phyloP scores from a whole-genome alignment of 176 grass and related monocot species.

The Ensete glaucum region DNA sequence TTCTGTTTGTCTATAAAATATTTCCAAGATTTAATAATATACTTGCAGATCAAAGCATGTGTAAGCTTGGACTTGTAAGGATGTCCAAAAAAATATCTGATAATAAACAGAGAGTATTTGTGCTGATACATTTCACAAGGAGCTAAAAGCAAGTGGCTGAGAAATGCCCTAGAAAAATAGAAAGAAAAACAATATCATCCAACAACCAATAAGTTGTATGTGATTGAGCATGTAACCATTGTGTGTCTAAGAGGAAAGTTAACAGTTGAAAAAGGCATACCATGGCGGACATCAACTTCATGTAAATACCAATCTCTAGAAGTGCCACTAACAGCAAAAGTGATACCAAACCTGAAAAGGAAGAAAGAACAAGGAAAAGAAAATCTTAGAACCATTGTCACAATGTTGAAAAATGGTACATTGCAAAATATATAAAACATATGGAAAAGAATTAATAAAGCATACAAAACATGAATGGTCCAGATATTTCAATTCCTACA shows the following conservation, averaged over 20 bases:
- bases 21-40: neutral
- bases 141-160: neutral
- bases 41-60: neutral
- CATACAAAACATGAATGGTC: too few relatives aligned
- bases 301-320: conserved; percentile 33
- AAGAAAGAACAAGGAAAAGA: conserved; percentile 2
- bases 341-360: conserved; percentile 53
- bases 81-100: neutral
- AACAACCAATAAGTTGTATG: neutral
- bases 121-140: too few relatives aligned
- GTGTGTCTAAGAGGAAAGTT: neutral
- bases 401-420: neutral
- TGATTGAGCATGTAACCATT: neutral
- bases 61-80: neutral
- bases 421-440: neutral
- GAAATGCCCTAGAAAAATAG: neutral
- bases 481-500: too few relatives aligned
- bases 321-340: conserved; percentile 46
- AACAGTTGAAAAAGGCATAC: conserved; percentile 20
- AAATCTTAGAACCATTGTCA: neutral
- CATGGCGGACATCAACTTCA: conserved; percentile 57
- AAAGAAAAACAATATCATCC: neutral
- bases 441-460: too few relatives aligned
- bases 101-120: neutral
- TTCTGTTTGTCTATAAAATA: neutral